Conservation (phyloP, 2,329 filamentous ascomycete species). For the Chrysosporium queenslandicum region DNA sequence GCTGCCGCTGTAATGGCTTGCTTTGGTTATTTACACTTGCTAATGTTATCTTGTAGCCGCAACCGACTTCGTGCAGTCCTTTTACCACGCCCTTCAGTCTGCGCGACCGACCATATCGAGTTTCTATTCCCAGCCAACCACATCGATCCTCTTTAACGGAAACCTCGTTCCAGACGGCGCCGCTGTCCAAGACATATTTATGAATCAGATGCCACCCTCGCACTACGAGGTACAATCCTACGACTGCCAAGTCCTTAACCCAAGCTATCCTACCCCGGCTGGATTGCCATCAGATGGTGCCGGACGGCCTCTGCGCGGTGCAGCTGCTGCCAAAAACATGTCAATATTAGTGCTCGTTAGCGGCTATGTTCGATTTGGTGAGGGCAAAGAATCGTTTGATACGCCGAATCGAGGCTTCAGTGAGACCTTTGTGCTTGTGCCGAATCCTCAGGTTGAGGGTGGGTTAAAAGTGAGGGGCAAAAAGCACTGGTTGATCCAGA, state of each 20-base stretch:
- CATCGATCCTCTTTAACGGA: slow-evolving; percentile 74
- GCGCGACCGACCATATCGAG: slow-evolving; percentile 46
- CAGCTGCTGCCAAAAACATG: slow-evolving; percentile 47
- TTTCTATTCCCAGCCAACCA: slow-evolving; percentile 56
- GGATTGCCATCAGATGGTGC: slow-evolving; percentile 22
- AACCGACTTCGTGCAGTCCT: slow-evolving; percentile 59
- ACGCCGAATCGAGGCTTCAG: slow-evolving; percentile 60
- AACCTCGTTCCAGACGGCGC: slow-evolving; percentile 51
- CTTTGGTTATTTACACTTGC: neutral
- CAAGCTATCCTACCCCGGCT: slow-evolving; percentile 46
- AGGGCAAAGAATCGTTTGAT: slow-evolving; percentile 42
- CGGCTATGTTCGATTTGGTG: slow-evolving; percentile 60
- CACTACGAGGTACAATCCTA: slow-evolving; percentile 66
- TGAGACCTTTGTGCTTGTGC: slow-evolving; percentile 71
- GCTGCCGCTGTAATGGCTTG: neutral
- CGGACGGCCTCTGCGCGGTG: slow-evolving; percentile 28
- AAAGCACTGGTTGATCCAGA: slow-evolving; percentile 57
- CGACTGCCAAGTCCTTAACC: slow-evolving; percentile 70
- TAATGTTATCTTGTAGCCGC: slow-evolving; percentile 45
- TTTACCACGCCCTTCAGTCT: slow-evolving; percentile 63
- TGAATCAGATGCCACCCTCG: slow-evolving; percentile 51
- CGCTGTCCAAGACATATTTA: slow-evolving; percentile 59
- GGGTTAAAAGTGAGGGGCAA: slow-evolving; percentile 45
- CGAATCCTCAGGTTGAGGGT: slow-evolving; percentile 48
- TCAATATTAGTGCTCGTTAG: slow-evolving; percentile 63